Evolutionary conservation across 2,329 filamentous ascomycete species (phyloP), one percentile per base, ranked within the genome.

Genomic region (Xylaria sp.): DNA sequence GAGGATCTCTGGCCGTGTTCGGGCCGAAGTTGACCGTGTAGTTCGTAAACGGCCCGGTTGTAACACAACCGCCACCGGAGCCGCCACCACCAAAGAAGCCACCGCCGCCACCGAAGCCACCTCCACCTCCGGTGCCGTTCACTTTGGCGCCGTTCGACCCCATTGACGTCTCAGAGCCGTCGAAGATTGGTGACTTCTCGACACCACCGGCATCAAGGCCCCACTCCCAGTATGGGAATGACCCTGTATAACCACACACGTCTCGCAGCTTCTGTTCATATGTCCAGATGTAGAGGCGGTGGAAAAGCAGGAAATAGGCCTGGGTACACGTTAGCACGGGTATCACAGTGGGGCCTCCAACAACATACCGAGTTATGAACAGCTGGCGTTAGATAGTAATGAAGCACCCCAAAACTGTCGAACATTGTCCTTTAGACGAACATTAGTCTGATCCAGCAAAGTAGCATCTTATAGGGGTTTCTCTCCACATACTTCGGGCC

Each of bases 11-110:
- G 18, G 73, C 73, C 54, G 75, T 74, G 58, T 79, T 76, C 6
- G 81, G 80, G 0, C 82, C 82, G 51, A 84, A 74, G 69, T 80
- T 81, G 21, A 82, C 78, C 0, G 75, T 79, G 72, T 81, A 80
- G 73, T 81, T 80, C 29, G 74, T 72, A 21, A 87, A 81, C 0
- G 86, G 86, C 0, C 85, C 85, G 1, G 75, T 77, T 6, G 75
- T 76, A 0, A 88, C 78, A 74, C 86, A 88, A 1, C 87, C 87
- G 47, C 87, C 87, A 16, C 87, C 87, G 0, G 79, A 78, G 12
- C 84, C 86, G 0, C 82, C 79, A 0, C 82, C 81, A 0, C 82
- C 82, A 18, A 84, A 66, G 71, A 80, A 74, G 23, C 50, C 12
- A 53, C 47, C 59, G 1, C 80, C 73, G 12, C 48, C 12, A 48